Evolutionary conservation across 2,329 filamentous ascomycete species (phyloP).

Genomic region (Claviceps sp.): DNA sequence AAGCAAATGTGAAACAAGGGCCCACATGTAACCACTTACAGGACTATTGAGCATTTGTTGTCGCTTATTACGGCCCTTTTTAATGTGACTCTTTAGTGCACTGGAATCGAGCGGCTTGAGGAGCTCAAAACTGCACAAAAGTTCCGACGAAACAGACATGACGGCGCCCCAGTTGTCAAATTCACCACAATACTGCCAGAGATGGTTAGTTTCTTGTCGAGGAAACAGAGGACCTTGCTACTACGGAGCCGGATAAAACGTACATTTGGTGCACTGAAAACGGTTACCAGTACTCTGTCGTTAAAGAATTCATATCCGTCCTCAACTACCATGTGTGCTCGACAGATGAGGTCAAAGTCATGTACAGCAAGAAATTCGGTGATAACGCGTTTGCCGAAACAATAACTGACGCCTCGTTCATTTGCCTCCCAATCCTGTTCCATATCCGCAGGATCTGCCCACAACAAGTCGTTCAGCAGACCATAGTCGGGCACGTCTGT

Average conservation of each 20-base stretch:
- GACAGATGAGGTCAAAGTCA: constrained; percentile 93
- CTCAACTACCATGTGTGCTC: constrained; percentile 98
- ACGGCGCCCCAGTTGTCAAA: constrained; percentile 99
- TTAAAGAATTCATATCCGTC: constrained; percentile 99
- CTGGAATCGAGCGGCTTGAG: constrained; percentile 93
- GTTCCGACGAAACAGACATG: constrained; percentile 89
- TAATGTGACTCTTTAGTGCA: constrained; percentile 95
- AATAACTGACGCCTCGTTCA: constrained; percentile 92
- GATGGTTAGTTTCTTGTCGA: background rate
- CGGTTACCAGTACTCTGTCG: constrained; percentile 85
- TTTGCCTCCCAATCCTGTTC: constrained; percentile 97
- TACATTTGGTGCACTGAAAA: constrained; percentile 95
- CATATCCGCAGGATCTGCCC: constrained; percentile 98
- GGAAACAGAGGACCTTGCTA: background rate
- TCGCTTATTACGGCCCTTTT: constrained; percentile 89
- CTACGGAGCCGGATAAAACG: constrained; percentile 25
- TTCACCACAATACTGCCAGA: constrained; percentile 77
- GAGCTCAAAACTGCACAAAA: constrained; percentile 93
- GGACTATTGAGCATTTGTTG: constrained; percentile 95
- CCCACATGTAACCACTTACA: constrained; percentile 42
- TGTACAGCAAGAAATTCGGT: constrained; percentile 89
- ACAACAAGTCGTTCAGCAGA: constrained; percentile 83
- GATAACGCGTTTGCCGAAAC: constrained; percentile 96
- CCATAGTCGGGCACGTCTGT: constrained; percentile 97
- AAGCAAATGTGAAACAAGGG: background rate